Evolutionary conservation across 2,329 filamentous ascomycete species (phyloP).

Genomic region (Alternaria sp.): DNA sequence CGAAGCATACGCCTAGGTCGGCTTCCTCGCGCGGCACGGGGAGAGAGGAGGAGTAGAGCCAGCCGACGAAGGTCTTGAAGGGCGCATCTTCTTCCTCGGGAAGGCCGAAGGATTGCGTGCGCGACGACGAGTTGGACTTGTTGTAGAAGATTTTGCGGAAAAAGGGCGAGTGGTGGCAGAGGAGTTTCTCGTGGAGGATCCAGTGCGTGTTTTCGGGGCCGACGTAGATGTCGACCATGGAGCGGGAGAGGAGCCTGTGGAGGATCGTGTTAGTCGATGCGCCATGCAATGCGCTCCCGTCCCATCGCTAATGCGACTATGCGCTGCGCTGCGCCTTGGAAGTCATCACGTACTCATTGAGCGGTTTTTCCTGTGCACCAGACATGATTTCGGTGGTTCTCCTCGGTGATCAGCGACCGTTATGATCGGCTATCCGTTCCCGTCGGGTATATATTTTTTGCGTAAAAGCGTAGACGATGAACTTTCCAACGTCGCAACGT

Average conservation of each 20-base stretch:
- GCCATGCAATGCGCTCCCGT: background rate
- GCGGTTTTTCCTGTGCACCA: constrained; percentile 41
- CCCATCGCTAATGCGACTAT: background rate
- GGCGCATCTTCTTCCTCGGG: constrained; percentile 62
- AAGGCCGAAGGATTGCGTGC: constrained; percentile 57
- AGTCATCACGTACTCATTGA: constrained; percentile 43
- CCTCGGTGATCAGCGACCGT: constrained; percentile 15
- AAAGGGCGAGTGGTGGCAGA: constrained; percentile 63
- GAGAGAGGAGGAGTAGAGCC: constrained; percentile 62
- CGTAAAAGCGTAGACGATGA: constrained; percentile 2
- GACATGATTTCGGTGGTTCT: constrained; percentile 32
- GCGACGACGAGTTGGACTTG: constrained; percentile 37
- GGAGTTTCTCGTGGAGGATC: constrained; percentile 65
- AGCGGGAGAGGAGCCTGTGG: constrained; percentile 61
- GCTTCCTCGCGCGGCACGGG: constrained; percentile 59
- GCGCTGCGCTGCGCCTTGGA: background rate
- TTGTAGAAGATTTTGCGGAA: constrained; percentile 63
- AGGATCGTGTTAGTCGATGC: background rate
- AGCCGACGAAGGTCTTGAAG: constrained; percentile 62
- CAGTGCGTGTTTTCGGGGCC: constrained; percentile 63
- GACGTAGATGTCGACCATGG: constrained; percentile 66
- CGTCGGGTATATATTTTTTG: constrained; percentile 1
- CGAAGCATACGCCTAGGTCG: constrained; percentile 60
- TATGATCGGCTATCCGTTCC: constrained; percentile 13
- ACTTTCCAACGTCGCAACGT: constrained; percentile 3